These are phyloP conservation scores for Puccinia hordei DNA, from an alignment of 1,284 basidiomycete genomes.

Conservation along the genomic window DNA sequence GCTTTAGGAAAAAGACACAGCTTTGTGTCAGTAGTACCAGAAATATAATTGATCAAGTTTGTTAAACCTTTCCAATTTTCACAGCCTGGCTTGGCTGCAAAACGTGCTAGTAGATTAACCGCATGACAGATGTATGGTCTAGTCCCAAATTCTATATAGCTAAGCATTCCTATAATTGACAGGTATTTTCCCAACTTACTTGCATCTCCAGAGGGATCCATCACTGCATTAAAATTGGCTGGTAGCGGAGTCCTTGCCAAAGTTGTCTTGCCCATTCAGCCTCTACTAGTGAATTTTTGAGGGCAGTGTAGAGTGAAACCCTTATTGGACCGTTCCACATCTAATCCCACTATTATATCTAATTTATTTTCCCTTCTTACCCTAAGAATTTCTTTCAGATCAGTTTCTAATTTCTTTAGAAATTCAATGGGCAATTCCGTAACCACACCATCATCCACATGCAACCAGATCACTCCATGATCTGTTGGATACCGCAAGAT, in stretches of 20 bases:
- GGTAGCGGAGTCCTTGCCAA: not conserved
- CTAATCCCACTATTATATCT: too few relatives aligned
- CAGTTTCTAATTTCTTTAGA: too few relatives aligned
- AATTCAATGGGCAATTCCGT: too few relatives aligned
- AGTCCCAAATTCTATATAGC: not conserved
- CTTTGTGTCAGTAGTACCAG: not conserved
- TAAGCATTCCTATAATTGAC: not conserved
- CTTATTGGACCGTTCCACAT: too few relatives aligned
- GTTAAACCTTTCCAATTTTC: not conserved
- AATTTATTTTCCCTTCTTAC: too few relatives aligned
- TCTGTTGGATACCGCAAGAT: not conserved
- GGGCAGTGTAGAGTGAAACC: not conserved
- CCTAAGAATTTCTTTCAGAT: too few relatives aligned
- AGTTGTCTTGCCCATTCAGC: not conserved
- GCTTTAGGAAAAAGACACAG: not conserved
- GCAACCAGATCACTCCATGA: not conserved
- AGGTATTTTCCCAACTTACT: not conserved
- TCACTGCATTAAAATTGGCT: not conserved
- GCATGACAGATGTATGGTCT: not conserved
- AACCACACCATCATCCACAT: too few relatives aligned
- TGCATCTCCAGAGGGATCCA: not conserved
- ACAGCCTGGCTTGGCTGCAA: not conserved
- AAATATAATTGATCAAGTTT: not conserved
- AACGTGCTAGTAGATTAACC: not conserved
- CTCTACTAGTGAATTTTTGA: not conserved